phyloP scores from a whole-genome alignment of 1,284 basidiomycete genomes.

The Melampsora allii-populina region DNA sequence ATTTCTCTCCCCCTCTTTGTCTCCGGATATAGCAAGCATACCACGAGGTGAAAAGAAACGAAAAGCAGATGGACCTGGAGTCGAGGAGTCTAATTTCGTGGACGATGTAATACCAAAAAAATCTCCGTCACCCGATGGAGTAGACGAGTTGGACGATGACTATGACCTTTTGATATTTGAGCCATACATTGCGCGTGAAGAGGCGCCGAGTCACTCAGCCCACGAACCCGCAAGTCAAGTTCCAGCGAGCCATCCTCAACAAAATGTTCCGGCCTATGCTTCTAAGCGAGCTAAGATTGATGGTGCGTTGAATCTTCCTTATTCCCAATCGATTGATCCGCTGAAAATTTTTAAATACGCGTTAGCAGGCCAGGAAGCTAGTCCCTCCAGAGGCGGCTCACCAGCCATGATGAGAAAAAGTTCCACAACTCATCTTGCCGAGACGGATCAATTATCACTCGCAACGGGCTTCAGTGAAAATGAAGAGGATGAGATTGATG shows the following conservation, averaged over 20 bases:
- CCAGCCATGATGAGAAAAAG: neutral
- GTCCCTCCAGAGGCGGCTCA: neutral
- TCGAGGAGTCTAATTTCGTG: neutral
- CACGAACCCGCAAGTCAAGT: neutral
- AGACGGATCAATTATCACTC: neutral
- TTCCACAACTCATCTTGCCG: neutral
- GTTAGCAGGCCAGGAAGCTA: neutral
- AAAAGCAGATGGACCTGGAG: neutral
- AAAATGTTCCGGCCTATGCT: neutral
- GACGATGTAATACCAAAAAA: neutral
- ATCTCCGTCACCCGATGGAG: conserved; percentile 5
- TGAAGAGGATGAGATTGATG: conserved; percentile 3
- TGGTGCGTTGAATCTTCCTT: neutral
- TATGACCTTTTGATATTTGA: conserved; percentile 38
- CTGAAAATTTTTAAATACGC: neutral
- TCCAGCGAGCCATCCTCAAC: neutral
- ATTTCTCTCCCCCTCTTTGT: neutral
- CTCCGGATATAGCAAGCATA: neutral
- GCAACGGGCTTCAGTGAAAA: neutral
- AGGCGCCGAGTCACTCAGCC: neutral
- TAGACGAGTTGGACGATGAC: conserved; percentile 39
- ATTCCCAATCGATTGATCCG: neutral
- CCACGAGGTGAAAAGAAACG: neutral
- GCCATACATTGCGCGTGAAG: conserved; percentile 17
- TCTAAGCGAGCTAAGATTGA: neutral